Evolutionary conservation across 768 basidiomycete genomes (phyloP), one percentile per base, ranked within the genome.

Genomic region (Kwoniella dejecticola): DNA sequence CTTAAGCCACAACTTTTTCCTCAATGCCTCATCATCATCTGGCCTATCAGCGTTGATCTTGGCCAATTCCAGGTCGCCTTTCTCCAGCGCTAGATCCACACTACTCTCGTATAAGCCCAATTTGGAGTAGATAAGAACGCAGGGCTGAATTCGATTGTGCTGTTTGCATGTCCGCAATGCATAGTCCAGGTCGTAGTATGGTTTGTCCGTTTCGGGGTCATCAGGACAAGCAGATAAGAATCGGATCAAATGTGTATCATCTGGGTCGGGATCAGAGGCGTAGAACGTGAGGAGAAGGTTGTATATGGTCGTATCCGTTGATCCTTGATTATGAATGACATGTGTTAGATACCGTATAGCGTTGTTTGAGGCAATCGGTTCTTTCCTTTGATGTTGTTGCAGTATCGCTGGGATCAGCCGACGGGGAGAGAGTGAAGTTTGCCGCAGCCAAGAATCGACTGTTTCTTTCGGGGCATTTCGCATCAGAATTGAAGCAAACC

Each of bases 21-120:
- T 82, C 64, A 97, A 74, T 31, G 85, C 84, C 53, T 85, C 86
- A 71, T 98, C 94, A 62, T 92, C 92, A 68, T 90, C 91, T 7
- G 91, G 92, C 84, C 88, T 88, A 75, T 99, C 91, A 2, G 96
- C 96, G 69, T 96, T 94, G 67, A 88, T 85, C 81, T 91, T 96
- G 7, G 96, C 96, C 24, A 98, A 81, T 65, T 98, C 96, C 57
- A 99, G 77, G 74, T 99, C 96, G 5, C 93, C 95, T 75, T 92
- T 92, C 77, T 90, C 87, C 50, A 99, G 81, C 0, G 96, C 95
- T 45, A 98, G 82, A 77, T 98, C 94, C 38, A 99, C 95, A 62
- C 90, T 91, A 68, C 90, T 91, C 81, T 98, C 96, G 83, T 89
- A 97, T 42, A 97, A 82, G 2, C 91, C 94, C 92, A 99, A 93